Evolutionary conservation across 805 yeast genomes (phyloP).

Genomic region (Starmerella tilneyi): DNA sequence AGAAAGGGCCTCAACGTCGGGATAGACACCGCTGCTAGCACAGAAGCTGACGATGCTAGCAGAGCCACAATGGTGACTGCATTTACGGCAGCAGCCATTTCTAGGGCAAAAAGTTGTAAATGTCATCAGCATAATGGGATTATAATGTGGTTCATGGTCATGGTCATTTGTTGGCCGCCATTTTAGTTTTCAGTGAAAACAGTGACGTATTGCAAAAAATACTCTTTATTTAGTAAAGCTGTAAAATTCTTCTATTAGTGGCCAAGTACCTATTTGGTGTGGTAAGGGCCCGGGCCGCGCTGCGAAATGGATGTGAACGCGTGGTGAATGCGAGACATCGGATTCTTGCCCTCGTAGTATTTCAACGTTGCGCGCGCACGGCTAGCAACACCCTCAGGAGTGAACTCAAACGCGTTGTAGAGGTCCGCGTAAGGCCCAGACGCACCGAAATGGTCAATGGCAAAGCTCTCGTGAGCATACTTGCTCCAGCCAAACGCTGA

Average conservation of each 20-base stretch:
- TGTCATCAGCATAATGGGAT: too few species aligned
- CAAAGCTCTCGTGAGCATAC: conserved; percentile 93
- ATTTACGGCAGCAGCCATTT: too few species aligned
- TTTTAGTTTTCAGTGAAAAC: too few species aligned
- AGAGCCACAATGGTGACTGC: conserved; percentile 1
- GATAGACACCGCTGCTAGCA: conserved; percentile 13
- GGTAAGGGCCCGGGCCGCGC: conserved; percentile 28
- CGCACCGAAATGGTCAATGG: conserved; percentile 92
- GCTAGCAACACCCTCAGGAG: conserved; percentile 82
- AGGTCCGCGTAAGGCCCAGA: conserved; percentile 81
- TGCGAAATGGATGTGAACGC: conserved; percentile 26
- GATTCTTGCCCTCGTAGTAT: conserved; percentile 68
- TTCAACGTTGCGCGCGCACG: conserved; percentile 71
- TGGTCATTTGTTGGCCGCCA: too few species aligned
- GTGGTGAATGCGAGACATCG: conserved; percentile 57
- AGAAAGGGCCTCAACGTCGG: conserved; percentile 22
- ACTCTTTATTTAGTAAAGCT: too few species aligned
- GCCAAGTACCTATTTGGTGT: conserved; percentile 8
- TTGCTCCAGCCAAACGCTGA: conserved; percentile 85
- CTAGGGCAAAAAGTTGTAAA: too few species aligned
- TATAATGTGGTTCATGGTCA: too few species aligned
- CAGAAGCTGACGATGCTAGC: conserved; percentile 10
- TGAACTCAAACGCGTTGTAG: conserved; percentile 79
- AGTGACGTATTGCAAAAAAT: too few species aligned
- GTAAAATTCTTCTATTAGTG: too few species aligned